Percentiles rank a stretch among this genome's conserved stretches.
Conservation (phyloP, 306 rosid genomes). For the Inga laurina region DNA sequence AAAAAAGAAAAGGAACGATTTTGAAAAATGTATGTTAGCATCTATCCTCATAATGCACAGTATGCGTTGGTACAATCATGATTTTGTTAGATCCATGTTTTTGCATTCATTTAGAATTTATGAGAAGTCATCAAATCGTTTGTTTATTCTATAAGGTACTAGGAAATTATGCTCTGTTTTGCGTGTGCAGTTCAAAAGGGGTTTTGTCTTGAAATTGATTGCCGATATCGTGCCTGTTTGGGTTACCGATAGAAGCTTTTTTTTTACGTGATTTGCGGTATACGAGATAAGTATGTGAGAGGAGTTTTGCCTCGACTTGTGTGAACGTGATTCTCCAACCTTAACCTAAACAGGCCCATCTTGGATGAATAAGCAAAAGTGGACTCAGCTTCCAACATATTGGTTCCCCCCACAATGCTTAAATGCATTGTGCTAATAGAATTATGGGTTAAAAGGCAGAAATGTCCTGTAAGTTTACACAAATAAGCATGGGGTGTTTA, state of each 20-base stretch:
- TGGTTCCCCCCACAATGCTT: background rate
- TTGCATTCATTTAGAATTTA: background rate
- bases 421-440: constrained; percentile 3
- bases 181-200: constrained; percentile 80
- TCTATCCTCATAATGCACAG: background rate
- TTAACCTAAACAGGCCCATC: background rate
- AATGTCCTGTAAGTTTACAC: no score
- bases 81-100: constrained; percentile 20
- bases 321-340: no score
- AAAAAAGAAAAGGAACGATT: background rate
- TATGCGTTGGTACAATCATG: constrained; percentile 3
- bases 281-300: no score
- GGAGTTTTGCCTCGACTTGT: no score
- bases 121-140: background rate
- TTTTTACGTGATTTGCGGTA: no score
- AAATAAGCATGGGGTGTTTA: no score
- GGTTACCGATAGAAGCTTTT: no score
- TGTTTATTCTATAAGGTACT: background rate
- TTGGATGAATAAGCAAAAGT: background rate
- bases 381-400: constrained; percentile 13
- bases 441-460: no score
- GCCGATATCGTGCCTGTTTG: constrained; percentile 27
- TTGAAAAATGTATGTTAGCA: background rate
- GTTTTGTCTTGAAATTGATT: constrained; percentile 71
- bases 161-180: constrained; percentile 13